phyloP scores from a whole-genome alignment of 2,329 filamentous ascomycete species.

The Paraconiothyrium brasiliense region DNA sequence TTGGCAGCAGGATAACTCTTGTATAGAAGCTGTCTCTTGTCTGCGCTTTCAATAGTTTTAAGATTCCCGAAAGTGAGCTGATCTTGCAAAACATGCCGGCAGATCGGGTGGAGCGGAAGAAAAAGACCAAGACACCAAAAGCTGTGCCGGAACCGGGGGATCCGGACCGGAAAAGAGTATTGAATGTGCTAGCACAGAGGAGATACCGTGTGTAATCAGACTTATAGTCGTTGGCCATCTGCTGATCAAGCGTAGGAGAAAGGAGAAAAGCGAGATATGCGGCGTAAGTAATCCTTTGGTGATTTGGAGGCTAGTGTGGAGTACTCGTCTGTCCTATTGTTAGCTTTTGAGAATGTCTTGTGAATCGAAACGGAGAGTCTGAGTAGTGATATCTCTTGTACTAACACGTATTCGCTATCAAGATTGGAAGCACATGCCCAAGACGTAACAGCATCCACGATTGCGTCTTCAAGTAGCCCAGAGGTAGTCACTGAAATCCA shows the following conservation, averaged over 20 bases:
- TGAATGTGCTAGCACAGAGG: constrained; percentile 44
- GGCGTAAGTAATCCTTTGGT: constrained; percentile 4
- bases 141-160: constrained; percentile 34
- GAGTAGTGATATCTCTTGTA: neutral
- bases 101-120: constrained; percentile 16
- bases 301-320: neutral
- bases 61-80: neutral
- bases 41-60: neutral
- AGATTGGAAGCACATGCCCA: constrained; percentile 35
- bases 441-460: constrained; percentile 1
- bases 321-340: neutral
- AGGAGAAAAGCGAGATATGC: constrained; percentile 37
- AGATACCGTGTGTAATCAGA: constrained; percentile 36
- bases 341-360: neutral
- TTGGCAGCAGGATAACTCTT: constrained; percentile 2
- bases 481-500: constrained; percentile 1
- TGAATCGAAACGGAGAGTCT: neutral
- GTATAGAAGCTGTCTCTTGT: neutral
- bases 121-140: constrained; percentile 31
- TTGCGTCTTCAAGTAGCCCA: neutral
- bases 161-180: constrained; percentile 42
- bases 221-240: neutral
- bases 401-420: neutral
- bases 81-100: constrained; percentile 10
- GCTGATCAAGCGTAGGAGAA: constrained; percentile 30